Evolutionary conservation across 2,329 filamentous ascomycete species (phyloP).

Genomic region (Aspergillus viridinutans): DNA sequence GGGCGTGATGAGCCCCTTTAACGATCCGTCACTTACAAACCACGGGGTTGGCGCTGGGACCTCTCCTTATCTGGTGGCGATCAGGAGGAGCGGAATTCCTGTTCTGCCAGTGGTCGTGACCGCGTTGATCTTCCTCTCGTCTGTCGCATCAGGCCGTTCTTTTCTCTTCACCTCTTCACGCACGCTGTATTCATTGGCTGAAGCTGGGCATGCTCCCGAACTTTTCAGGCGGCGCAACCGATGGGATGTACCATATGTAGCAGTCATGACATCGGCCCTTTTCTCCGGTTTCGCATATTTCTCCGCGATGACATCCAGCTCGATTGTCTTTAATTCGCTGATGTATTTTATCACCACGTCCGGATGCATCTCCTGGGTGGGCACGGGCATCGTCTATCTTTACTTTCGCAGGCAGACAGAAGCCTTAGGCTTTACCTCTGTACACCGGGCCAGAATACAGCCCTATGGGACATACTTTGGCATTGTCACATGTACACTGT

Average conservation of each 20-base stretch:
- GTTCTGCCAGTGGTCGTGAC: conserved; percentile 67
- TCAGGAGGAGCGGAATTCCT: conserved; percentile 53
- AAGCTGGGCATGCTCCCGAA: conserved; percentile 58
- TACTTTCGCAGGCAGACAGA: conserved; percentile 50
- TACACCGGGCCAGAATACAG: conserved; percentile 51
- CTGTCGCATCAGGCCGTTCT: conserved; percentile 72
- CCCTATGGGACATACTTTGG: conserved; percentile 63
- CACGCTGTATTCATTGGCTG: conserved; percentile 60
- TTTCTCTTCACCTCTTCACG: conserved; percentile 70
- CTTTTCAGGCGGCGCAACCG: conserved; percentile 57
- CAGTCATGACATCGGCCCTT: conserved; percentile 52
- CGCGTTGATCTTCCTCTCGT: conserved; percentile 68
- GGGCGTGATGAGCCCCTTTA: conserved; percentile 56
- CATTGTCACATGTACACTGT: conserved; percentile 50
- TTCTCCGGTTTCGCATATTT: conserved; percentile 63
- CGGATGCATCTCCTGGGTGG: conserved; percentile 65
- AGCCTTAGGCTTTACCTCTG: conserved; percentile 41
- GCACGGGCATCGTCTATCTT: conserved; percentile 56
- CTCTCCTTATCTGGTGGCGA: conserved; percentile 41
- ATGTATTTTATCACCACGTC: conserved; percentile 65
- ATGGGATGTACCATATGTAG: conserved; percentile 58
- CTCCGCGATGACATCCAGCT: conserved; percentile 58
- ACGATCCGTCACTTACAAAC: conserved; percentile 50
- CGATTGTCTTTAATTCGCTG: conserved; percentile 63
- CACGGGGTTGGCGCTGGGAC: conserved; percentile 52